A percentile compares a stretch with the other conserved stretches of the same genome.
These are phyloP conservation scores for Lonicera japonica DNA, from an alignment of 129 eudicot genomes.

Conservation along the genomic window DNA sequence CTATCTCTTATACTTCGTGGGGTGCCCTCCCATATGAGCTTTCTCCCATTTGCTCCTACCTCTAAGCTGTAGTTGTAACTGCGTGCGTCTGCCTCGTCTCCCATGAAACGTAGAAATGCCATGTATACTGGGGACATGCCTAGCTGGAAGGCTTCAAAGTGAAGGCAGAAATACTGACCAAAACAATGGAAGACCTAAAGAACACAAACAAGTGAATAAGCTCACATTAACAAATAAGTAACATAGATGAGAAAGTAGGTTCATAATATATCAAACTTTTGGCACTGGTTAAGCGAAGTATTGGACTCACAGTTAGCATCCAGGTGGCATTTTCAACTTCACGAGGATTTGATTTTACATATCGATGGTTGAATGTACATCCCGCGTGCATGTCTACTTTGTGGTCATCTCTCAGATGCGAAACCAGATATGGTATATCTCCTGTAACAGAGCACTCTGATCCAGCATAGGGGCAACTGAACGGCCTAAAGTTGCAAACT, in stretches of 20 bases:
- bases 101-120: conserved; percentile 97
- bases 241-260: no score
- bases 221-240: no score
- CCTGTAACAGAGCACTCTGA: conserved; percentile 86
- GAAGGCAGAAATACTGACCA: conserved; percentile 96
- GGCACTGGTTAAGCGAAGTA: neutral
- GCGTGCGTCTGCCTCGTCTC: conserved; percentile 86
- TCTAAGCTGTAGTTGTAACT: conserved; percentile 84
- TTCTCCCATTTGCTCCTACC: conserved; percentile 89
- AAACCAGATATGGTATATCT: conserved; percentile 76
- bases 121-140: conserved; percentile 94
- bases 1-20: conserved; percentile 90
- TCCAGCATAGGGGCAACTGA: conserved; percentile 95
- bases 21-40: conserved; percentile 91
- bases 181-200: conserved; percentile 89
- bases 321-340: conserved; percentile 98
- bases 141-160: conserved; percentile 87
- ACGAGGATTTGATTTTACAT: conserved; percentile 94
- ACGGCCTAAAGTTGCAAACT: conserved; percentile 82
- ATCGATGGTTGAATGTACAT: conserved; percentile 89
- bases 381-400: conserved; percentile 98
- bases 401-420: conserved; percentile 89
- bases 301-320: conserved; percentile 94
- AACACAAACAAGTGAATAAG: conserved; percentile 1
- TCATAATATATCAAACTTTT: neutral